Base-by-base conservation (phyloP, 169 alveolate genomes). In the Eimeria praecox region DNA sequence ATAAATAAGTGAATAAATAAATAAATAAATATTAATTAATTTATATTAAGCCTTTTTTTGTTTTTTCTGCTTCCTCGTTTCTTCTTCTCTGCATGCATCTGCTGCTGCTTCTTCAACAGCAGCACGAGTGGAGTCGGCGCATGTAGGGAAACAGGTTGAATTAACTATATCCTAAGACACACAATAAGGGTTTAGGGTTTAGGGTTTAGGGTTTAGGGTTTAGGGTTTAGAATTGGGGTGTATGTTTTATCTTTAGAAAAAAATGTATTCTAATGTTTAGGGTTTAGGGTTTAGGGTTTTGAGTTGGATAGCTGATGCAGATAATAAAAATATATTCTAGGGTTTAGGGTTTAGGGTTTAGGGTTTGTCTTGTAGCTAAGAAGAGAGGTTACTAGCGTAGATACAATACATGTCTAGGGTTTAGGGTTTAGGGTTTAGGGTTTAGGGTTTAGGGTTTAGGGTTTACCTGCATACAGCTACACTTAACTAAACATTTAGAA, bases 271-370 rank as follows among this genome's bases (percentile, higher is more conserved):
- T 49, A 49, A 12, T 5, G 75, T 64, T 64, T 64, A 64, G 75
- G 75, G 75, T 64, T 64, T 64, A 64, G 75, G 75, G 75, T 18
- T 64, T 64, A n/a, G 33, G 75, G 33, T 18, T 64, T 64, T 8
- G 56, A 12, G 56, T 49, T 49, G 5, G 56, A n/a, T 49, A 12
- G 56, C 56, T 49, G 27, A 5, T 64, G 44, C 6, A 69, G 40
- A 18, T 3, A n/a, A 27, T 30, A 35, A 18, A 18, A 8, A 27
- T 69, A 69, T 38, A 42, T 38, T 69, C n/a, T 69, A 69, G 80
- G 80, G 80, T 69, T 69, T 69, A 69, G 80, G 80, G 80, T 69
- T 69, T 69, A 69, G 80, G 80, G 80, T 69, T 69, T 69, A n/a
- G 80, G 80, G 80, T 69, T 10, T 69, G 18, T 69, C 33, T 38